These are phyloP conservation scores for Isoetes taiwanensis DNA, from an alignment of 75 land plant genomes.

Conservation along the genomic window DNA sequence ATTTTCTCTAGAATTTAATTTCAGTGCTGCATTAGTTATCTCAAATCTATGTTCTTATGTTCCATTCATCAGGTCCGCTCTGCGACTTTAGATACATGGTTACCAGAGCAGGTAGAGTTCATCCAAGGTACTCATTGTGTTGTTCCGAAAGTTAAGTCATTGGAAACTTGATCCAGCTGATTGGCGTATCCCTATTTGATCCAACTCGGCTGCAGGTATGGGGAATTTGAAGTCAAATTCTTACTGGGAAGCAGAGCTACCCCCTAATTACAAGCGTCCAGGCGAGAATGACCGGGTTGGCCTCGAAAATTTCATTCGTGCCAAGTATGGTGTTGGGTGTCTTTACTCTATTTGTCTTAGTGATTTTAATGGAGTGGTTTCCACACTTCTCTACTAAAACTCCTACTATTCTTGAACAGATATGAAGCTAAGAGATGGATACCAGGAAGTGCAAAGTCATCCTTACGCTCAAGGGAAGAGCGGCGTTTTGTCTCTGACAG, in stretches of 20 bases:
- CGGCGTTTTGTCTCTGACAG: conserved; percentile 9
- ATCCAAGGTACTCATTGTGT: conserved; percentile 43
- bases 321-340: conserved; percentile 49
- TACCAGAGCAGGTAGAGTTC: conserved; percentile 76
- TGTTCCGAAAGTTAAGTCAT: background rate
- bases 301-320: conserved; percentile 52
- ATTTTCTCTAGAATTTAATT: background rate
- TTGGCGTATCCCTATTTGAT: background rate
- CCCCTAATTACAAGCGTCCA: conserved; percentile 39
- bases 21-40: background rate
- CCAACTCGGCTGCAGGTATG: conserved; percentile 27
- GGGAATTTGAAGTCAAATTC: conserved; percentile 62
- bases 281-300: conserved; percentile 37
- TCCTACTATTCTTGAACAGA: conserved; percentile 18
- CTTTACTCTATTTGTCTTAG: background rate
- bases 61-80: conserved; percentile 56
- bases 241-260: conserved; percentile 79
- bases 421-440: conserved; percentile 70
- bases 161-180: conserved; percentile 3
- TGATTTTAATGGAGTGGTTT: background rate
- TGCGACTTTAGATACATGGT: conserved; percentile 83
- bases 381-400: background rate
- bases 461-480: conserved; percentile 9
- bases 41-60: background rate
- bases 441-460: conserved; percentile 13